phyloP scores from a whole-genome alignment of 2,329 filamentous ascomycete species.

The Phaeosphaeriaceae sp. region DNA sequence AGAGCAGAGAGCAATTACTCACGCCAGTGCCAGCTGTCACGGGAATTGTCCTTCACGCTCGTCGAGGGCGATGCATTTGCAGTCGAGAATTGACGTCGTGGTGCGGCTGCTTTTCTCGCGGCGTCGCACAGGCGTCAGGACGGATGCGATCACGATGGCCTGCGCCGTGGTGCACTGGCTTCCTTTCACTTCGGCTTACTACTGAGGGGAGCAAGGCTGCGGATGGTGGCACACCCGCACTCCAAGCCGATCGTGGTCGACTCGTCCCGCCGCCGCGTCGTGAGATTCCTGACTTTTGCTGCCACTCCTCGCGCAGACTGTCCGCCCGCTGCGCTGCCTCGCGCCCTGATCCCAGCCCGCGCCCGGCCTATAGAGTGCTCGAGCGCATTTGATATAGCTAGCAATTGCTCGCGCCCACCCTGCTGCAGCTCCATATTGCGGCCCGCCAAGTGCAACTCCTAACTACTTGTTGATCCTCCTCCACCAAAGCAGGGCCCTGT shows the following conservation, averaged over 20 bases:
- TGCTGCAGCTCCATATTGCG: conserved; percentile 16
- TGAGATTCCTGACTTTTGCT: background rate
- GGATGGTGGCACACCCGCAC: conserved; percentile 14
- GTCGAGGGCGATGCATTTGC: background rate
- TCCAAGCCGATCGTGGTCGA: conserved; percentile 23
- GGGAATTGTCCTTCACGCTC: background rate
- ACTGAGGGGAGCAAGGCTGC: conserved; percentile 13
- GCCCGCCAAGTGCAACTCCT: conserved; percentile 11
- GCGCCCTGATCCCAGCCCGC: conserved; percentile 12
- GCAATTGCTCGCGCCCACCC: conserved; percentile 7
- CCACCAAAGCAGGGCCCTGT: conserved; percentile 18
- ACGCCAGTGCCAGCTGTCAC: conserved; percentile 7
- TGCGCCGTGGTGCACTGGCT: conserved; percentile 1
- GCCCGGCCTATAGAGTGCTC: conserved; percentile 17
- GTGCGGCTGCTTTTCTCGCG: conserved; percentile 5
- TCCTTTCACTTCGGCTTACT: conserved; percentile 1
- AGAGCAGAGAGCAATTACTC: conserved; percentile 16
- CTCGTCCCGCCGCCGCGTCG: conserved; percentile 7
- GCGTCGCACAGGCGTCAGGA: background rate
- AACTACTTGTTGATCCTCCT: conserved; percentile 13
- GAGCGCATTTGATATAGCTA: conserved; percentile 20
- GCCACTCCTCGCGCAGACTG: background rate
- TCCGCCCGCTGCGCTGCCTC: conserved; percentile 22
- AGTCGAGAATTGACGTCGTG: background rate
- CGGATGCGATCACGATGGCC: background rate